phyloP scores from a whole-genome alignment of 2,329 filamentous ascomycete genomes.

The Verticillium nubilum region DNA sequence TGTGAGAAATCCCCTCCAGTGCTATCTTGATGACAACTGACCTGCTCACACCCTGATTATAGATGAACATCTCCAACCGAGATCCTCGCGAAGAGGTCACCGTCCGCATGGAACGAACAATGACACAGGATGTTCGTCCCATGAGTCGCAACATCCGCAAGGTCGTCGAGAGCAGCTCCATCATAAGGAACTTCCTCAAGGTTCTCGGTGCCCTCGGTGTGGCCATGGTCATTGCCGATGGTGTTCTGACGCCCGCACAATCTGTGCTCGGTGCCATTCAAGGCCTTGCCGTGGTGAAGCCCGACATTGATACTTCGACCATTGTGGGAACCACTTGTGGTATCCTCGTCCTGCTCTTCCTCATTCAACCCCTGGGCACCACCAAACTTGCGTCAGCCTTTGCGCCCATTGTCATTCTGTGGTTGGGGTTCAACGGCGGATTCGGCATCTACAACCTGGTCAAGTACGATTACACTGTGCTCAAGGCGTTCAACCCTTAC shows the following conservation, averaged over 20 bases:
- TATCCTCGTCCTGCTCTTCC: slow-evolving; percentile 59
- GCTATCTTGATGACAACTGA: neutral
- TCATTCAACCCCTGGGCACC: slow-evolving; percentile 60
- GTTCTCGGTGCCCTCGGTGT: slow-evolving; percentile 60
- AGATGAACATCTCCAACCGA: slow-evolving; percentile 50
- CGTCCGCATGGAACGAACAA: slow-evolving; percentile 53
- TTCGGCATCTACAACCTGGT: slow-evolving; percentile 61
- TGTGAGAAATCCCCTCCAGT: slow-evolving; percentile 20
- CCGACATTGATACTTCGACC: slow-evolving; percentile 47
- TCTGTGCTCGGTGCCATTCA: slow-evolving; percentile 66
- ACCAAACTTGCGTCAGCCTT: slow-evolving; percentile 54
- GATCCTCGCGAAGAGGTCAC: slow-evolving; percentile 52
- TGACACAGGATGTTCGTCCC: slow-evolving; percentile 48
- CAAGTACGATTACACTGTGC: slow-evolving; percentile 44
- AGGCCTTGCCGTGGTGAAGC: slow-evolving; percentile 52
- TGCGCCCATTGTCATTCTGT: slow-evolving; percentile 62
- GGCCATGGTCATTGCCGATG: slow-evolving; percentile 61
- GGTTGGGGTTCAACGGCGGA: slow-evolving; percentile 57
- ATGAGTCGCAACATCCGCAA: slow-evolving; percentile 47
- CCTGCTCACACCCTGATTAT: slow-evolving; percentile 19
- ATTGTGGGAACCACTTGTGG: slow-evolving; percentile 60
- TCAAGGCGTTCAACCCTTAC: slow-evolving; percentile 52
- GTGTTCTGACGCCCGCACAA: slow-evolving; percentile 64
- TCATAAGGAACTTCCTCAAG: slow-evolving; percentile 50
- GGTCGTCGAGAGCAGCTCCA: slow-evolving; percentile 50